Conservation (phyloP, 1,284 basidiomycete genomes). For the Malassezia dermatis region DNA sequence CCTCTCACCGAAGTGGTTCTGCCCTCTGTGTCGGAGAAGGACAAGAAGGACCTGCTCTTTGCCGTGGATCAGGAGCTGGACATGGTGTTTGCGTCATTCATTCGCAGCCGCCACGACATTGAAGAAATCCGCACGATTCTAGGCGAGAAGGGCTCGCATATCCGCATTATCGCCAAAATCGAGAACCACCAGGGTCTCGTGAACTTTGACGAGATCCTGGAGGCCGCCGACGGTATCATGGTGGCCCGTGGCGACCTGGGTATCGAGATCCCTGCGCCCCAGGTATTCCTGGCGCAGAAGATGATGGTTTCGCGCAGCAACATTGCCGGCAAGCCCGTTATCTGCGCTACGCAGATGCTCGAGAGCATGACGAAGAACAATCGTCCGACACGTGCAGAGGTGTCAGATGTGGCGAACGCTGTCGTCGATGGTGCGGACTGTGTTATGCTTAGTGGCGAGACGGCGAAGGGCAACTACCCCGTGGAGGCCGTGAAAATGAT, state of each 20-base stretch:
- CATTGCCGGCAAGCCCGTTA: slow-evolving; percentile 64
- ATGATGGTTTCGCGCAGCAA: slow-evolving; percentile 49
- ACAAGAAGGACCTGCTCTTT: slow-evolving; percentile 72
- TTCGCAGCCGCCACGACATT: slow-evolving; percentile 41
- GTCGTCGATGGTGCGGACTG: slow-evolving; percentile 48
- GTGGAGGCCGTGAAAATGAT: slow-evolving; percentile 51
- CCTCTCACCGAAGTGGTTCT: slow-evolving; percentile 97
- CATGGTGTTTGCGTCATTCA: slow-evolving; percentile 57
- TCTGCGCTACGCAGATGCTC: slow-evolving; percentile 99
- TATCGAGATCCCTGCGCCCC: slow-evolving; percentile 55
- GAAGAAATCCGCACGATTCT: slow-evolving; percentile 44
- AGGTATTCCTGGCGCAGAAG: slow-evolving; percentile 48
- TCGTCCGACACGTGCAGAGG: slow-evolving; percentile 47
- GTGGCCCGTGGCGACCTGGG: slow-evolving; percentile 48
- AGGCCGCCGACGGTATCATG: slow-evolving; percentile 48
- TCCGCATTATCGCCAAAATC: slow-evolving; percentile 48
- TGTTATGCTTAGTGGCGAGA: slow-evolving; percentile 48
- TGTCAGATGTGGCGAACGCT: slow-evolving; percentile 47
- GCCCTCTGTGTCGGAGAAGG: slow-evolving; percentile 93
- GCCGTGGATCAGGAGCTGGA: slow-evolving; percentile 96
- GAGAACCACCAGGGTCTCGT: slow-evolving; percentile 48
- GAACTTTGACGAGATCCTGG: slow-evolving; percentile 48
- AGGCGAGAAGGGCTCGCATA: slow-evolving; percentile 45
- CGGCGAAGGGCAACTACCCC: slow-evolving; percentile 47
- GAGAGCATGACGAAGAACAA: slow-evolving; percentile 58